These are phyloP conservation scores for Prunus armeniaca DNA, from an alignment of 306 rosid species.

Conservation along the genomic window DNA sequence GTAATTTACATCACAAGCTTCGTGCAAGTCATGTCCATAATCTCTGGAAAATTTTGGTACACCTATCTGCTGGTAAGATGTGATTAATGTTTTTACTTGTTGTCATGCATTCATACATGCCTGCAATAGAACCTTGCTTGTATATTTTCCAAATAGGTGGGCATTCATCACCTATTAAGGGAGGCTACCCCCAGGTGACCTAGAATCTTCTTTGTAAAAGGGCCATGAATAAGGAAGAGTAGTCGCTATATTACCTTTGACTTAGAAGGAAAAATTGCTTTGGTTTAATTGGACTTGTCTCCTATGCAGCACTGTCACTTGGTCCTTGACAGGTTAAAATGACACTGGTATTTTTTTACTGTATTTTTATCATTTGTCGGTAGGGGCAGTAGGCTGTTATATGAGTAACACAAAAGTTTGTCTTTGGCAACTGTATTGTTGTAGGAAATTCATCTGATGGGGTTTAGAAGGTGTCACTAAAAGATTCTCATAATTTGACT, in stretches of 20 bases:
- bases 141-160: slow-evolving; percentile 7
- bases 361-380: not conserved
- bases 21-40: slow-evolving; percentile 83
- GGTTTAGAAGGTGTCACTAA: not conserved
- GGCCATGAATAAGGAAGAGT: not conserved
- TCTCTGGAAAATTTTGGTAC: slow-evolving; percentile 92
- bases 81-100: slow-evolving; percentile 7
- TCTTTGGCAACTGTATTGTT: not conserved
- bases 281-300: not conserved
- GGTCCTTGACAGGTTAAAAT: not conserved
- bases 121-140: not conserved
- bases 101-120: slow-evolving; percentile 2
- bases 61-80: slow-evolving; percentile 76
- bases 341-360: not conserved
- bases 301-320: not conserved
- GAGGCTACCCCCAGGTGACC: not conserved
- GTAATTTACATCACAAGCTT: slow-evolving; percentile 90
- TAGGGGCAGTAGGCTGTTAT: not conserved
- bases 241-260: not conserved
- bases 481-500: not conserved
- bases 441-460: not conserved
- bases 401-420: not conserved
- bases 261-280: not conserved
- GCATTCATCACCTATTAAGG: not conserved
- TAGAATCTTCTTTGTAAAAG: not conserved